Percentiles rank a stretch among this genome's conserved stretches.
Conservation (phyloP, 768 basidiomycete species). For the Wakefieldia striispora region DNA sequence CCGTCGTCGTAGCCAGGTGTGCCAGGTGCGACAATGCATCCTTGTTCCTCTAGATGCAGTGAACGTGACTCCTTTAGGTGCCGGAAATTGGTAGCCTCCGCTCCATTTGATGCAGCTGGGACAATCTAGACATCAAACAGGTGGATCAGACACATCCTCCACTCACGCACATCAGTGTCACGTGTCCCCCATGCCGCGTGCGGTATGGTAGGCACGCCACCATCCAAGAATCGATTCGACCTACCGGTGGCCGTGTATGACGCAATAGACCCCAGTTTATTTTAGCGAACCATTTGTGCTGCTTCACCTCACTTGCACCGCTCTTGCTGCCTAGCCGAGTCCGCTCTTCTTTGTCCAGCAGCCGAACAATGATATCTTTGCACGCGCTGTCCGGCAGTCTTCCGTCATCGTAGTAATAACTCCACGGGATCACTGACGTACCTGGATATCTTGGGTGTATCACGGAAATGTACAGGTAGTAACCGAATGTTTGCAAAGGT, state of each 20-base stretch:
- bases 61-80: slow-evolving; percentile 87
- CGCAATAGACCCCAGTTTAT: slow-evolving; percentile 96
- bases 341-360: slow-evolving; percentile 91
- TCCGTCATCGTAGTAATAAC: slow-evolving; percentile 9
- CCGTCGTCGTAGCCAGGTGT: slow-evolving; percentile 45
- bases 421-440: slow-evolving; percentile 36
- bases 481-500: slow-evolving; percentile 96
- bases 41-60: slow-evolving; percentile 80
- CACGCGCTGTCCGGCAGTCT: slow-evolving; percentile 54
- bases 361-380: slow-evolving; percentile 82
- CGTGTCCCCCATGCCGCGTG: slow-evolving; percentile 2
- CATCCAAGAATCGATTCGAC: slow-evolving; percentile 26
- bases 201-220: too few relatives aligned
- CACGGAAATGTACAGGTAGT: slow-evolving; percentile 82
- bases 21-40: slow-evolving; percentile 33
- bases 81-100: slow-evolving; percentile 88
- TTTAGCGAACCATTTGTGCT: slow-evolving; percentile 96
- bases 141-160: slow-evolving; percentile 27
- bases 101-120: slow-evolving; percentile 68
- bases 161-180: slow-evolving; percentile 5
- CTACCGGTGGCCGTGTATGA: slow-evolving; percentile 88
- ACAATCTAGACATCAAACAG: slow-evolving; percentile 59
- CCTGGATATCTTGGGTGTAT: slow-evolving; percentile 75
- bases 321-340: slow-evolving; percentile 86
- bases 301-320: slow-evolving; percentile 98